Percentiles rank a stretch among this genome's conserved stretches.
Evolutionary conservation across 2,329 filamentous ascomycete species (phyloP).

Genomic region (Juglanconis oblonga): DNA sequence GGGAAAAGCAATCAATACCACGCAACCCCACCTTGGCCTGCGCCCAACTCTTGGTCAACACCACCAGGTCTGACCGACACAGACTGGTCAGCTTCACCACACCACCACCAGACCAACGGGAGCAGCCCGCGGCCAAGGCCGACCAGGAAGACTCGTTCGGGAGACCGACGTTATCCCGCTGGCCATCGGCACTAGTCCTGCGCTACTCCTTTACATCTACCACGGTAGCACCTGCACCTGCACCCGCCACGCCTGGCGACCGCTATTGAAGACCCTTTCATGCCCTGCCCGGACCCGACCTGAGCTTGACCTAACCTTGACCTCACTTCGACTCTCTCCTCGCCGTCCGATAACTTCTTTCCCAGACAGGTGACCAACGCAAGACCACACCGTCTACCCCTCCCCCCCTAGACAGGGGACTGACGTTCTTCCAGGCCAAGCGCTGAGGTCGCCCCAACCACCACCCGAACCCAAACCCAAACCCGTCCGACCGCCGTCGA

Average conservation of each 20-base stretch:
- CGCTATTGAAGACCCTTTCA: background rate
- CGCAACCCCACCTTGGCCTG: conserved; percentile 1
- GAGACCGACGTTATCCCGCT: background rate
- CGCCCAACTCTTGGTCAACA: background rate
- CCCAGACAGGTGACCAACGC: background rate
- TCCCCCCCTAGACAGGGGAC: background rate
- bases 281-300: background rate
- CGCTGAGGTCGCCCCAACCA: conserved; percentile 1
- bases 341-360: background rate
- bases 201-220: background rate
- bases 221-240: too few species aligned
- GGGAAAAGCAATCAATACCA: background rate
- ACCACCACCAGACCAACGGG: conserved; percentile 5
- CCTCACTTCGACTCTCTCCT: too few species aligned
- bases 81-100: conserved; percentile 4
- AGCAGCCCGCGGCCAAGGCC: conserved; percentile 1
- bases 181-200: background rate
- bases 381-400: background rate
- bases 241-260: background rate
- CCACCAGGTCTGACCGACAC: conserved; percentile 13
- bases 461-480: background rate
- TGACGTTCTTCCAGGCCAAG: background rate
- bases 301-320: background rate
- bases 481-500: background rate
- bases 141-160: background rate